phyloP scores from a whole-genome alignment of 176 grass and related monocot genomes.

The Puya raimondii region DNA sequence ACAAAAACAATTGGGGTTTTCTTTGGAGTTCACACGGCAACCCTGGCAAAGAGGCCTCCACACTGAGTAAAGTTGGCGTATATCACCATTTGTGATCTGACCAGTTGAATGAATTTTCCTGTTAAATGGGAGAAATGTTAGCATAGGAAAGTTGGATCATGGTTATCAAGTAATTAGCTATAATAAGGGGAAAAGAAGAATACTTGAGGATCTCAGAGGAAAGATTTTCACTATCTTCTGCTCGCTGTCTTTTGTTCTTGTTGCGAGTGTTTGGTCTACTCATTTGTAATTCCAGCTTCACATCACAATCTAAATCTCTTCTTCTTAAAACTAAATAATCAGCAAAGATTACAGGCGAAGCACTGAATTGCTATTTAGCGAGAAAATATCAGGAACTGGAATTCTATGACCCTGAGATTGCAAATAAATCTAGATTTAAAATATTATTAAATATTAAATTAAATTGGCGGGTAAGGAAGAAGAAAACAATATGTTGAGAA shows the following conservation, averaged over 20 bases:
- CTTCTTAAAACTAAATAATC: no score
- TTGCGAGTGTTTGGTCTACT: constrained; percentile 87
- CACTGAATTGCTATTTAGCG: no score
- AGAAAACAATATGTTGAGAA: no score
- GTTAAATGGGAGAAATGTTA: constrained; percentile 10
- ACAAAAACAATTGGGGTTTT: constrained; percentile 90
- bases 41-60: constrained; percentile 56
- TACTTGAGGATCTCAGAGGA: constrained; percentile 66
- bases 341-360: no score
- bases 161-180: background rate
- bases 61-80: constrained; percentile 64
- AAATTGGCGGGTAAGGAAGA: no score
- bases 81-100: constrained; percentile 42
- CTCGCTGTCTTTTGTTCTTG: constrained; percentile 67
- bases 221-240: constrained; percentile 43
- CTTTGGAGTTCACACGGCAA: constrained; percentile 87
- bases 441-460: no score
- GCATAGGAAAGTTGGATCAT: background rate
- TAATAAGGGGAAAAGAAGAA: background rate
- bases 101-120: constrained; percentile 89
- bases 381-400: no score
- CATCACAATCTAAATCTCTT: background rate
- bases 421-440: no score
- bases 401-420: no score
- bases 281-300: constrained; percentile 27